Evolutionary conservation across 176 grass and related monocot species (phyloP).

Genomic region (Oryza coarctata): DNA sequence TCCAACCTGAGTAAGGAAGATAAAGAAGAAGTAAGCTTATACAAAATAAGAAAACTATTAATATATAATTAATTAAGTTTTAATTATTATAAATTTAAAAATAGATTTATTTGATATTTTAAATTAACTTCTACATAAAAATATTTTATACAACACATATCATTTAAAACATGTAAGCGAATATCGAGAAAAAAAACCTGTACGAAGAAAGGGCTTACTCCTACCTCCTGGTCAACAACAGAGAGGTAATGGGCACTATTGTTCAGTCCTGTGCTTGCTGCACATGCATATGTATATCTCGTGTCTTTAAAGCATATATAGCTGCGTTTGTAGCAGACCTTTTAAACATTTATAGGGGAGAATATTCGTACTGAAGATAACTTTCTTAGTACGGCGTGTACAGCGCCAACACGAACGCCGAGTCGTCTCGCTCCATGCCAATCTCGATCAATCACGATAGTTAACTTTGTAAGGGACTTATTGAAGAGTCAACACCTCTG

Average conservation of each 20-base stretch:
- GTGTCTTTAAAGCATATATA: neutral
- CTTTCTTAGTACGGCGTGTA: neutral
- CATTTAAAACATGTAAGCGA: too few species aligned
- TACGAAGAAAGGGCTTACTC: too few species aligned
- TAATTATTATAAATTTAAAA: too few species aligned
- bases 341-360: conserved; percentile 17
- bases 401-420: neutral
- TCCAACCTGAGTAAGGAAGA: too few species aligned
- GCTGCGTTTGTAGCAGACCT: neutral
- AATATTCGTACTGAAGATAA: conserved; percentile 29
- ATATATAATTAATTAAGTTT: too few species aligned
- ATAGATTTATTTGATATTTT: too few species aligned
- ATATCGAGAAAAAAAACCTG: too few species aligned
- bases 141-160: too few species aligned
- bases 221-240: conserved; percentile 9
- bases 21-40: too few species aligned
- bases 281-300: neutral
- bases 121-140: too few species aligned
- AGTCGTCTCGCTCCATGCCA: neutral
- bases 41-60: too few species aligned
- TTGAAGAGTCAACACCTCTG: neutral
- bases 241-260: conserved; percentile 1
- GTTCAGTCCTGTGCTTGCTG: neutral
- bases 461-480: neutral
- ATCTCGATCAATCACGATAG: neutral